Base-by-base conservation (phyloP, 1,284 basidiomycete species). In the Marasmius fiardii region DNA sequence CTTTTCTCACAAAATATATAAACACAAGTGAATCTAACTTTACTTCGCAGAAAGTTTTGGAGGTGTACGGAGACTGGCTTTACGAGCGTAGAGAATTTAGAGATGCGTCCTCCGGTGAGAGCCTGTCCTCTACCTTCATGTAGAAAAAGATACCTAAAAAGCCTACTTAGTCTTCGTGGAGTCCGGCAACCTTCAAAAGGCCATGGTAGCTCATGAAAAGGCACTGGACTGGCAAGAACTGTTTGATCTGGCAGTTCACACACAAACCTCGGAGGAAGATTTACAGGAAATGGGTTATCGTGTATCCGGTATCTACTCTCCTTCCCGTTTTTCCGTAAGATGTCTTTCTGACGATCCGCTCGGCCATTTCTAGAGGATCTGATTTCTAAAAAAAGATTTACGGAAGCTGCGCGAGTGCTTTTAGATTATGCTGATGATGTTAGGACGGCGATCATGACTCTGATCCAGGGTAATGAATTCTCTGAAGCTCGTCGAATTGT, bases 191-290 rank as follows among this genome's bases (percentile, higher is more conserved):
- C 68, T 75, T 0, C 68, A 76, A 7, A 93, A 93, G 59, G 92
- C 93, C 0, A 86, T 97, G 79, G 78, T 89, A 14, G 86, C 94
- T 0, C 86, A 93, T 63, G 93, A 96, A 68, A 88, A 87, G 56
- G 90, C 90, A 0, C 75, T 94, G 24, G 83, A 90, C 43, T 98
- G 95, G 95, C 85, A 90, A 63, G 92, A 95, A 62, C 75, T 95
- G 0, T 96, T 98, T 67, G 85, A 90, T n/a, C 73, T 96, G 18
- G 90, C 90, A 1, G 63, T 81, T 60, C 72, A 74, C 61, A 69
- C 74, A 62, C 63, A 73, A 12, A 59, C 77, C 14, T 55, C 74
- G 0, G 68, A 73, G 14, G 83, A 86, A 12, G 83, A 86, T 28
- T 65, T 93, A 14, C 68, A 74, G 18, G 79, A 79, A 2, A 83